Conservation (phyloP, 768 basidiomycete genomes). For the Termitomyces sp. region DNA sequence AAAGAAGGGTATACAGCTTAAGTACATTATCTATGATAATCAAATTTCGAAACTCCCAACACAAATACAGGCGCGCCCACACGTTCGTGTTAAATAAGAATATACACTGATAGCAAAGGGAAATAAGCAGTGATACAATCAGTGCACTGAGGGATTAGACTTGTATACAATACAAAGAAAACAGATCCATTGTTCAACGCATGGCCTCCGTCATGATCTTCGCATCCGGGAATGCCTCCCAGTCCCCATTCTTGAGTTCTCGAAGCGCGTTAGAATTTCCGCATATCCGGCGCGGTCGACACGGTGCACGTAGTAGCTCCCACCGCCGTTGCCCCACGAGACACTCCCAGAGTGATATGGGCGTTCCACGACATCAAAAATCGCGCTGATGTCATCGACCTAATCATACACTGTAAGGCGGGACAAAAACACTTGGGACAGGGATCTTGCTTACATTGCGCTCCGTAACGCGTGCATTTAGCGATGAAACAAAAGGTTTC, state of each 20-base stretch:
- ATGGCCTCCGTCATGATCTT: conserved; percentile 15
- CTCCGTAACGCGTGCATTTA: conserved; percentile 75
- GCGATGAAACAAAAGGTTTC: conserved; percentile 75
- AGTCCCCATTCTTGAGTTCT: conserved; percentile 37
- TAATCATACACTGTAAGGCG: conserved; percentile 18
- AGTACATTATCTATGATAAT: not conserved
- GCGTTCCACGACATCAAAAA: conserved; percentile 72
- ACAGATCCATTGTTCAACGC: no score
- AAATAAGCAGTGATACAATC: not conserved
- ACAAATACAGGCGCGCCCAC: not conserved
- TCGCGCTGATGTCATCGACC: conserved; percentile 78
- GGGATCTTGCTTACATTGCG: conserved; percentile 57
- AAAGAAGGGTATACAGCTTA: not conserved
- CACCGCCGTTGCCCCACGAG: conserved; percentile 74
- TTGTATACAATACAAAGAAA: not conserved
- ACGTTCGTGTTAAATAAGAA: not conserved
- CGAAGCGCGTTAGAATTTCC: conserved; percentile 52
- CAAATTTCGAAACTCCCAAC: not conserved
- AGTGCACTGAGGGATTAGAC: not conserved
- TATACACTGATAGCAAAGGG: not conserved
- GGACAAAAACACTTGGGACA: not conserved
- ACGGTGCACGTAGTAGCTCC: conserved; percentile 71
- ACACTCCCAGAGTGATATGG: conserved; percentile 71
- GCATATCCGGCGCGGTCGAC: conserved; percentile 75
- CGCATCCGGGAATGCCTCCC: conserved; percentile 27